phyloP scores from a whole-genome alignment of 305 asterid species.

The Fraxinus latifolia region DNA sequence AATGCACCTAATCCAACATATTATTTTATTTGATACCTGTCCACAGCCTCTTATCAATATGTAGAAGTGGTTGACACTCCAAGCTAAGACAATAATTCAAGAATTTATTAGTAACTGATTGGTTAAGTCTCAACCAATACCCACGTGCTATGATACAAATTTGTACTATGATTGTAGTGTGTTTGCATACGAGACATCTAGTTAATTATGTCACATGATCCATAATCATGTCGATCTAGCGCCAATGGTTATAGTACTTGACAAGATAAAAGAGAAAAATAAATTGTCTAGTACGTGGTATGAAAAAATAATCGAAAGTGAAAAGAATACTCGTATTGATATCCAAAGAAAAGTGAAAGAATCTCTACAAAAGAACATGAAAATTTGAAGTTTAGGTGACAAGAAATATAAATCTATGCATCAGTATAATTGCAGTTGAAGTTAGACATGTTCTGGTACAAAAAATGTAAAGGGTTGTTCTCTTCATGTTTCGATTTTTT shows the following conservation, averaged over 20 bases:
- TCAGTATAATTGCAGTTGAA: constrained; percentile 34
- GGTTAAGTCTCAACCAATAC: background rate
- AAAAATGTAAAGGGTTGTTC: constrained; percentile 10
- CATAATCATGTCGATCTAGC: background rate
- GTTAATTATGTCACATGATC: background rate
- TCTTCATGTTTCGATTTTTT: too few species aligned
- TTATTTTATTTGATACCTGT: background rate
- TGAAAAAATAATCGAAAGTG: background rate
- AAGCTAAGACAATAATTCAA: background rate
- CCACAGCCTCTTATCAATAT: background rate
- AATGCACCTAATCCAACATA: constrained; percentile 50
- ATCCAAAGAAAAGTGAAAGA: background rate
- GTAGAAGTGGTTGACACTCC: constrained; percentile 22
- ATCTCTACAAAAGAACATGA: background rate
- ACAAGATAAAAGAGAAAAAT: background rate
- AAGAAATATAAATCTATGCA: background rate
- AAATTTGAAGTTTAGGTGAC: background rate
- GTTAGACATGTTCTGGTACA: constrained; percentile 39
- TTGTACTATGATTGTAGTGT: background rate
- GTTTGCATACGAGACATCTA: background rate
- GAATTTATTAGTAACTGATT: background rate
- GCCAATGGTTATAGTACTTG: background rate
- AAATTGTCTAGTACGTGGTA: background rate
- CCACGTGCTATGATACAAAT: background rate
- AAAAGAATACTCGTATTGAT: background rate